Percentiles rank a stretch among this genome's conserved stretches.
These are phyloP conservation scores for Lanmaoa rubissima DNA, from an alignment of 768 basidiomycete species.

Conservation along the genomic window DNA sequence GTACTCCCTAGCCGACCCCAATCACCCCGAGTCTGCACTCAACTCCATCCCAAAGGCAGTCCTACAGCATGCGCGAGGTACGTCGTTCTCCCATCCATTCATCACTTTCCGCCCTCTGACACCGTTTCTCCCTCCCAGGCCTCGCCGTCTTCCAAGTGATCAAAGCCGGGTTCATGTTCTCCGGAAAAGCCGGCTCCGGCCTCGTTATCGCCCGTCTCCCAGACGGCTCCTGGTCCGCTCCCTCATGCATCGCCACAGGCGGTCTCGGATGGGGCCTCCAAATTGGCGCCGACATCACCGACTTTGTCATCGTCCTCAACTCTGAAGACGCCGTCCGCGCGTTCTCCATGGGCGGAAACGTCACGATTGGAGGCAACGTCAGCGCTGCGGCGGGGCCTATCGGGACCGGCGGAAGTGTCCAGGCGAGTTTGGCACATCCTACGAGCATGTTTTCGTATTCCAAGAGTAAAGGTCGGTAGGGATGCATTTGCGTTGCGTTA, in stretches of 20 bases:
- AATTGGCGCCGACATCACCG: constrained; percentile 92
- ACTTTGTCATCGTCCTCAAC: constrained; percentile 97
- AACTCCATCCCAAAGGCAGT: constrained; percentile 94
- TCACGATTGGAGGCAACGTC: constrained; percentile 91
- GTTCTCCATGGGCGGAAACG: constrained; percentile 93
- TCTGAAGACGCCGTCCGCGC: constrained; percentile 94
- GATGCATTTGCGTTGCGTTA: too few relatives aligned
- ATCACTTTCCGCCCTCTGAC: neutral
- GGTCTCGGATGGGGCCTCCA: constrained; percentile 95
- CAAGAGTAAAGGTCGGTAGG: constrained; percentile 78
- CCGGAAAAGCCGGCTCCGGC: constrained; percentile 91
- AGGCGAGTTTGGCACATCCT: constrained; percentile 85
- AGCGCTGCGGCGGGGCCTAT: constrained; percentile 88
- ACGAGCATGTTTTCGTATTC: constrained; percentile 98
- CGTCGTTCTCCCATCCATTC: constrained; percentile 7
- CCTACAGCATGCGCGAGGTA: constrained; percentile 84
- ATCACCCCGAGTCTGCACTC: constrained; percentile 83
- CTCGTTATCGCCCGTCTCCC: constrained; percentile 89
- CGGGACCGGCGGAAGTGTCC: constrained; percentile 89
- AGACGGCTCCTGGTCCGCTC: constrained; percentile 96
- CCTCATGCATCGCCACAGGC: constrained; percentile 94
- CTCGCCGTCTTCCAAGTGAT: constrained; percentile 94
- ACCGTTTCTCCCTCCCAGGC: constrained; percentile 42
- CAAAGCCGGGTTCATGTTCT: constrained; percentile 93
- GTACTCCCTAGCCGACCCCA: constrained; percentile 67